These are phyloP conservation scores for Chloris gayana DNA, from an alignment of 176 grass and related monocot species.

Conservation along the genomic window DNA sequence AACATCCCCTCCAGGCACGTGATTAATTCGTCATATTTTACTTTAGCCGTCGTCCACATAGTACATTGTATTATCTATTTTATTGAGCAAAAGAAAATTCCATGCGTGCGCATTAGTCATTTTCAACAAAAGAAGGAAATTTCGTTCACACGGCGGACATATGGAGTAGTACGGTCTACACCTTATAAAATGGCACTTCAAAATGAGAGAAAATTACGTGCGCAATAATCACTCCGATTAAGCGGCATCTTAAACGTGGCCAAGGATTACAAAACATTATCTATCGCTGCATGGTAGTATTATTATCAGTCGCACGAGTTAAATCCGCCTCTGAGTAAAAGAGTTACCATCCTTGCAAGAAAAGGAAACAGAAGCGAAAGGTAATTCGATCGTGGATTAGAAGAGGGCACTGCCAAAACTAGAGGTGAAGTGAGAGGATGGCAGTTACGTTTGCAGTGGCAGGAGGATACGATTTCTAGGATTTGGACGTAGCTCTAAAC, in stretches of 20 bases:
- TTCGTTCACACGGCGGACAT: constrained; percentile 23
- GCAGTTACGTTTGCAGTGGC: constrained; percentile 31
- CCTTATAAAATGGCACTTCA: neutral
- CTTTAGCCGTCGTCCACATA: neutral
- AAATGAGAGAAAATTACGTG: neutral
- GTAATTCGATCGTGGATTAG: constrained; percentile 39
- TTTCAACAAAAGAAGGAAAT: constrained; percentile 22
- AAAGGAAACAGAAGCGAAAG: constrained; percentile 12
- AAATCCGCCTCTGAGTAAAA: neutral
- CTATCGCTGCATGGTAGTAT: neutral
- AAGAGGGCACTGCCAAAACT: constrained; percentile 37
- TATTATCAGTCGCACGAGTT: constrained; percentile 5
- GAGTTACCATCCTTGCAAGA: constrained; percentile 36
- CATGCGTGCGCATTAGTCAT: constrained; percentile 20
- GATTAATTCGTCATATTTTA: constrained; percentile 13
- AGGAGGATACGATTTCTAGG: no score
- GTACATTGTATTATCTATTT: neutral
- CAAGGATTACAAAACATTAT: neutral
- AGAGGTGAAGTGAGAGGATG: constrained; percentile 34
- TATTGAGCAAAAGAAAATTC: constrained; percentile 24
- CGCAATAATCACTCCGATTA: neutral
- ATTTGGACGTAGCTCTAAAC: neutral
- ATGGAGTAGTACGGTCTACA: no score
- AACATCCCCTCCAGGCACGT: constrained; percentile 17
- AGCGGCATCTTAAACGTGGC: neutral